These are phyloP conservation scores for Aspergillus ibericus DNA, from an alignment of 2,329 filamentous ascomycete genomes.

Conservation along the genomic window DNA sequence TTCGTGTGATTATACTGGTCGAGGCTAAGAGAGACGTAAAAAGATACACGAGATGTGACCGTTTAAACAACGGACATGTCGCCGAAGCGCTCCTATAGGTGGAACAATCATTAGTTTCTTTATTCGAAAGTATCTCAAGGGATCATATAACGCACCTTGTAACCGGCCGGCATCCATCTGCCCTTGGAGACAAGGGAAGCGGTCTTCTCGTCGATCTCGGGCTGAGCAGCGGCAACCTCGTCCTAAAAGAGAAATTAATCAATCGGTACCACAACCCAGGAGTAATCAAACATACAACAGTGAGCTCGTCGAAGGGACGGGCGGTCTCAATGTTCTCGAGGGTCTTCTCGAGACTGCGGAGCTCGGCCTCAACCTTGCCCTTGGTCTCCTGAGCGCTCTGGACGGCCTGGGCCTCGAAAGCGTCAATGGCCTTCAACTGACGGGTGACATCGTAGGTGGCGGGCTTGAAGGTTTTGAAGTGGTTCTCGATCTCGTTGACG, in stretches of 20 bases:
- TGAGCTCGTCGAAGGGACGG: constrained; percentile 93
- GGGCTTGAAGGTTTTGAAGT: constrained; percentile 89
- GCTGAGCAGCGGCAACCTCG: constrained; percentile 89
- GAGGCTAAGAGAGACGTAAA: constrained; percentile 32
- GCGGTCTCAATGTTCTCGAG: constrained; percentile 96
- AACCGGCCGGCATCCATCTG: constrained; percentile 96
- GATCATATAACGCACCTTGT: constrained; percentile 73
- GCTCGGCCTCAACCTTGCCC: constrained; percentile 90
- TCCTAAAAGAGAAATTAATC: constrained; percentile 58
- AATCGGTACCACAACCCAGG: constrained; percentile 7
- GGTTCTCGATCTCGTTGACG: constrained; percentile 95
- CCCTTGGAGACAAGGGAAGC: constrained; percentile 93
- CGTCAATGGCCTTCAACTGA: constrained; percentile 97
- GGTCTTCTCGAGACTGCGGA: constrained; percentile 90
- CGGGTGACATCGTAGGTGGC: constrained; percentile 86
- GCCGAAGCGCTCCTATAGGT: constrained; percentile 90
- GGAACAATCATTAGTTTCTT: constrained; percentile 18
- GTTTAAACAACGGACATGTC: constrained; percentile 91
- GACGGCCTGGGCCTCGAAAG: constrained; percentile 94
- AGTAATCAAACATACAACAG: constrained; percentile 68
- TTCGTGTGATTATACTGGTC: constrained; percentile 32
- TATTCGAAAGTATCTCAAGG: neutral
- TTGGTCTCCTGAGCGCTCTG: constrained; percentile 98
- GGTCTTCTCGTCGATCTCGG: constrained; percentile 97
- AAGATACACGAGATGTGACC: constrained; percentile 22